Evolutionary conservation across 495 filamentous ascomycete genomes (phyloP).

Genomic region (Chaetomium tenue): DNA sequence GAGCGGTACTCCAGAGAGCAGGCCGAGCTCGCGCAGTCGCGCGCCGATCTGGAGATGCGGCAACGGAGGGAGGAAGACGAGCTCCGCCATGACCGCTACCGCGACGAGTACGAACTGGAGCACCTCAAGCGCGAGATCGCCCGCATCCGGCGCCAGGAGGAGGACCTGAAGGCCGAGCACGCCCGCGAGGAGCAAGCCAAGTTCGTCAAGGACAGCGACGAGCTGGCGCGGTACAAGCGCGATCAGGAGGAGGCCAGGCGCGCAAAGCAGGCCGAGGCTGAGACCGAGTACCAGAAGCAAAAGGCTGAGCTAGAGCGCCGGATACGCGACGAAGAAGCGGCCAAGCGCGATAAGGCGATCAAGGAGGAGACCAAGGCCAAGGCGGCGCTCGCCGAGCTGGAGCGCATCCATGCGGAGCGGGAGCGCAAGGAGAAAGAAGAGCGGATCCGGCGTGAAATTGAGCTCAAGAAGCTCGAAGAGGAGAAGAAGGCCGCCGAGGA

Average conservation of each 20-base stretch:
- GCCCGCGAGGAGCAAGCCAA: constrained; percentile 43
- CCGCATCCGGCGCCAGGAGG: constrained; percentile 34
- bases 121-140: constrained; percentile 31
- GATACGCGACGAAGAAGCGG: constrained; percentile 41
- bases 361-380: constrained; percentile 46
- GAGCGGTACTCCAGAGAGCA: constrained; percentile 38
- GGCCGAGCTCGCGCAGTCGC: constrained; percentile 42
- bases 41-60: constrained; percentile 45
- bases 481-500: constrained; percentile 51
- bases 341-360: constrained; percentile 42
- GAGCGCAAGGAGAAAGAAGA: constrained; percentile 47
- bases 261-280: constrained; percentile 37
- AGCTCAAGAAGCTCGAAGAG: constrained; percentile 57
- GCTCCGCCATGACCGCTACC: constrained; percentile 32
- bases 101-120: constrained; percentile 34
- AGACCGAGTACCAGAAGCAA: constrained; percentile 37
- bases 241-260: constrained; percentile 30
- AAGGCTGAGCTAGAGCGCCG: constrained; percentile 29
- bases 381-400: constrained; percentile 48
- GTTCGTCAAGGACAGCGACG: constrained; percentile 45
- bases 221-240: constrained; percentile 42
- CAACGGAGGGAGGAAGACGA: constrained; percentile 47
- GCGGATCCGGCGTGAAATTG: constrained; percentile 50
- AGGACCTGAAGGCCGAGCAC: constrained; percentile 42
- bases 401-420: constrained; percentile 44